phyloP scores from a whole-genome alignment of 176 grass and related monocot genomes.

The Zizania latifolia region DNA sequence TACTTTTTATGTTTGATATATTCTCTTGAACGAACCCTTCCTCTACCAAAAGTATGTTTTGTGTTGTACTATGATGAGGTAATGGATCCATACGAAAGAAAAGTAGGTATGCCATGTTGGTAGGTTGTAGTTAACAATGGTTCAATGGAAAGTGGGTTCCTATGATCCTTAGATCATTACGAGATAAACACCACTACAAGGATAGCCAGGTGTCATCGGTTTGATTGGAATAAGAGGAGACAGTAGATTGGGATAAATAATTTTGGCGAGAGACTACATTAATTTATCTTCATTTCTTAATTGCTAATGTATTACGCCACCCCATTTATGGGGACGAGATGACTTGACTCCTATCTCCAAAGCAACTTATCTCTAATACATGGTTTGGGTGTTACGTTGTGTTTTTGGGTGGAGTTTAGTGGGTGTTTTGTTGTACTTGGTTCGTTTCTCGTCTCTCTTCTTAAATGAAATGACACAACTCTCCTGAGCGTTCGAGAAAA shows the following conservation, averaged over 20 bases:
- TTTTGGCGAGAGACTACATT: no score
- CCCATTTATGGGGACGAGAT: background rate
- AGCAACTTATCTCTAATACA: background rate
- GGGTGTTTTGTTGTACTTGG: no score
- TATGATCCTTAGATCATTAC: background rate
- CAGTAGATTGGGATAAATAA: no score
- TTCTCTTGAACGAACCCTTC: constrained; percentile 6
- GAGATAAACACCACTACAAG: no score
- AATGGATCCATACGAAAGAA: background rate
- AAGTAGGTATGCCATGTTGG: background rate
- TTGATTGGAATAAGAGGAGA: no score
- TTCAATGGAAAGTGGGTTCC: background rate
- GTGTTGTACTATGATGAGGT: background rate
- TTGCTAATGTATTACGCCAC: background rate
- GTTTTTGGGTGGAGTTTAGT: no score
- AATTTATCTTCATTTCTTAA: background rate
- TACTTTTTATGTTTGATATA: background rate
- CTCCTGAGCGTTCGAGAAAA: no score
- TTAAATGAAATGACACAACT: no score
- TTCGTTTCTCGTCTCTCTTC: no score
- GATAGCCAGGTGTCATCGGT: no score
- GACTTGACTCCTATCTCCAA: background rate
- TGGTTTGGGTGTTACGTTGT: no score
- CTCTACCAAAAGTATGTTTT: background rate
- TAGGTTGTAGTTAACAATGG: background rate